Percentiles rank a stretch among this genome's conserved stretches.
Conservation (phyloP, 2,329 filamentous ascomycete genomes). For the Sporothrix phasma region DNA sequence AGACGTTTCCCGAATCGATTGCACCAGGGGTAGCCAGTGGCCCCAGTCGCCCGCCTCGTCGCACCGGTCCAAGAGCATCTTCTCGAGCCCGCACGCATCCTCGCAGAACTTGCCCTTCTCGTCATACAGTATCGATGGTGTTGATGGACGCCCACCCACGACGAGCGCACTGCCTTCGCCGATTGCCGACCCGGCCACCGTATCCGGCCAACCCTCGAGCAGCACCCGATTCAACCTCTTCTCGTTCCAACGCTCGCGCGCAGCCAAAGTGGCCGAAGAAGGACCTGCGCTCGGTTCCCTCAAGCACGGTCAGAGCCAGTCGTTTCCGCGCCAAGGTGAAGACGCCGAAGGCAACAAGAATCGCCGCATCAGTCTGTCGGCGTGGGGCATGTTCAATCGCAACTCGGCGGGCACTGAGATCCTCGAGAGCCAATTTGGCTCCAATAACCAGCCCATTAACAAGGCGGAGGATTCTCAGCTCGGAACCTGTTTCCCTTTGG, state of each 20-base stretch:
- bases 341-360: conserved; percentile 44
- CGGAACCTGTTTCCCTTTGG: conserved; percentile 39
- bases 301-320: conserved; percentile 65
- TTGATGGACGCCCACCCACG: conserved; percentile 36
- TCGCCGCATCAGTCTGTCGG: conserved; percentile 48
- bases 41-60: conserved; percentile 54
- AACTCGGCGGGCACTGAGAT: conserved; percentile 41
- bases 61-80: conserved; percentile 43
- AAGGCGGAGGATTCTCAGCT: conserved; percentile 30
- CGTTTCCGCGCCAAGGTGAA: conserved; percentile 55
- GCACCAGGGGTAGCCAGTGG: conserved; percentile 26
- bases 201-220: conserved; percentile 21
- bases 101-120: conserved; percentile 48
- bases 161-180: conserved; percentile 34
- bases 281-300: conserved; percentile 58
- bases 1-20: conserved; percentile 5
- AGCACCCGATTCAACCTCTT: conserved; percentile 43
- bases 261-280: conserved; percentile 49
- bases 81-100: conserved; percentile 54
- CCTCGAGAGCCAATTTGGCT: conserved; percentile 25
- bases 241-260: conserved; percentile 49
- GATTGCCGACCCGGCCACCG: conserved; percentile 19
- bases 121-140: conserved; percentile 35
- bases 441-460: conserved; percentile 22
- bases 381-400: conserved; percentile 49